Evolutionary conservation across 768 basidiomycete species (phyloP).

Genomic region (Candolleomyces aberdarensis): DNA sequence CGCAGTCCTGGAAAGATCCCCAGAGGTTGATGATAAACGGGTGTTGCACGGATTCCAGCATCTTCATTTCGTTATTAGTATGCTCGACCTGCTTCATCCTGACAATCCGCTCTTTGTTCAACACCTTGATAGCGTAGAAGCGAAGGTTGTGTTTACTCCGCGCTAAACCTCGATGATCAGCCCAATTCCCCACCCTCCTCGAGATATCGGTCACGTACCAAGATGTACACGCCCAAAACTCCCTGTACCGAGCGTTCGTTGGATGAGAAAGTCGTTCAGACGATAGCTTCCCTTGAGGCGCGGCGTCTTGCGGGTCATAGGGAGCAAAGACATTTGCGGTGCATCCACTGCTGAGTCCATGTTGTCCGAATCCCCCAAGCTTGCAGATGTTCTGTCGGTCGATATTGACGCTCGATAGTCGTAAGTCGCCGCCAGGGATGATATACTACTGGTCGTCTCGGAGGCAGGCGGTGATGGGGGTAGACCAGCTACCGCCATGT

Average conservation of each 20-base stretch:
- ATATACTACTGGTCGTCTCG: slow-evolving; percentile 22
- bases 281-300: slow-evolving; percentile 63
- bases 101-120: slow-evolving; percentile 91
- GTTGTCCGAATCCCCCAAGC: slow-evolving; percentile 19
- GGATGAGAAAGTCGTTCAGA: slow-evolving; percentile 74
- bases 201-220: slow-evolving; percentile 42
- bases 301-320: not conserved
- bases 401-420: slow-evolving; percentile 69
- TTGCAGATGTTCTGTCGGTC: slow-evolving; percentile 58
- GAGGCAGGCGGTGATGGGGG: slow-evolving; percentile 27
- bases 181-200: slow-evolving; percentile 1
- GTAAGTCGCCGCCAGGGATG: slow-evolving; percentile 31
- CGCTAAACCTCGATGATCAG: slow-evolving; percentile 42
- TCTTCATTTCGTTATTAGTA: slow-evolving; percentile 90
- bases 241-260: slow-evolving; percentile 86
- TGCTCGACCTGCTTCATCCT: slow-evolving; percentile 95
- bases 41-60: slow-evolving; percentile 83
- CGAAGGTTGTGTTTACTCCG: slow-evolving; percentile 93
- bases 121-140: slow-evolving; percentile 93
- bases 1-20: slow-evolving; percentile 90
- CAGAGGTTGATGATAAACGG: slow-evolving; percentile 96
- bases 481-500: slow-evolving; percentile 5
- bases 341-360: slow-evolving; percentile 11
- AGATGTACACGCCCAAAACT: slow-evolving; percentile 97
- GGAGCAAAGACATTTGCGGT: slow-evolving; percentile 8